Base-by-base conservation (phyloP, 805 yeast genomes). In the Ogataea sp. region DNA sequence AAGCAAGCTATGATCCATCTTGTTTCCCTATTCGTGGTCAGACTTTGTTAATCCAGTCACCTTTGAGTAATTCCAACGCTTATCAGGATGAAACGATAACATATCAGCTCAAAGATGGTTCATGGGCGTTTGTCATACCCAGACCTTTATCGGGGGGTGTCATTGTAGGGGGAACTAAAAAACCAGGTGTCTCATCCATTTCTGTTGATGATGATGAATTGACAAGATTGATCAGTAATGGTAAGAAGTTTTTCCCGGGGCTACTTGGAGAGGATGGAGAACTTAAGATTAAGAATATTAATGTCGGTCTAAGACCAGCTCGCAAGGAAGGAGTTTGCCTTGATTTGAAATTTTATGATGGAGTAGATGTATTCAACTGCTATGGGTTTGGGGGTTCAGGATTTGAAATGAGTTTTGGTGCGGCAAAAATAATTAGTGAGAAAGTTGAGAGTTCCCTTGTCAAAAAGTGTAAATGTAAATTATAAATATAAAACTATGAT, bases 291-390 rank as follows among this genome's bases (percentile, higher is more conserved):
- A 61, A 61, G 23, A 59, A 65, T 34, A 55, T 68, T 26, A 80
- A 80, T 52, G 84, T 80, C 14, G 87, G 86, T 0, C 75, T 80
- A 50, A 65, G 87, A 48, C 87, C 86, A 1, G 82, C 78, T 1
- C 67, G 86, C 52, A 51, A 61, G 11, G 75, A 71, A 4, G 87
- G 87, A 0, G 58, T 71, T 8, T 57, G 75, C 32, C 25, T 48
- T 10, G 45, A 40, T 38, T 46, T 26, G 18, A 48, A 48, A 33
- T 58, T 64, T 20, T 32, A 34, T 3, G 45, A 43, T 7, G 8
- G 7, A 6, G 27, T 32, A 6, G 44, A 42, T 18, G 51, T 78
- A n/a, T 64, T 83, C n/a, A 89, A 83, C 53, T 78, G 81, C 56
- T 82, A 82, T 50, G 88, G 88, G 20, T 78, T 79, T 23, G 62